Conservation (phyloP, 2,329 filamentous ascomycete genomes). For the Sporothrix pseudoabietina region DNA sequence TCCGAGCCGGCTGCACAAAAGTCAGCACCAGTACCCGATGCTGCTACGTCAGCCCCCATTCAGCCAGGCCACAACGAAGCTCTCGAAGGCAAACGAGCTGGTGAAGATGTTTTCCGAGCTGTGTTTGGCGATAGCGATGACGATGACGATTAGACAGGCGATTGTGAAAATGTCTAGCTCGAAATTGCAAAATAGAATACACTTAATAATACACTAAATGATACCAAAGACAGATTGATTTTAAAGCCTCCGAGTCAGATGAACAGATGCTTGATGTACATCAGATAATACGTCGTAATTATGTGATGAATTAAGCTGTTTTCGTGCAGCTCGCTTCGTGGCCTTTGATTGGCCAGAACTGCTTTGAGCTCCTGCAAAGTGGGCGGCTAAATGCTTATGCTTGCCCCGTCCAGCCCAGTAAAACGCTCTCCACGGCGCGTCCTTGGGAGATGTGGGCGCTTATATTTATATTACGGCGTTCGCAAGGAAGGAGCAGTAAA, state of each 20-base stretch:
- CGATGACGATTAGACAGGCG: slow-evolving; percentile 47
- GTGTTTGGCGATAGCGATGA: slow-evolving; percentile 90
- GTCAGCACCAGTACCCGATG: not conserved
- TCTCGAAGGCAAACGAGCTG: slow-evolving; percentile 71
- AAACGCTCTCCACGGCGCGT: not conserved
- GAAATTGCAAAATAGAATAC: not conserved
- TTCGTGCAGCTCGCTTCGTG: not conserved
- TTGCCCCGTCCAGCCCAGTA: not conserved
- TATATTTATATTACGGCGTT: slow-evolving; percentile 8
- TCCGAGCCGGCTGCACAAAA: not conserved
- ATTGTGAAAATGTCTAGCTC: not conserved
- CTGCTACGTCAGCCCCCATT: slow-evolving; percentile 45
- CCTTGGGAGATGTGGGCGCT: slow-evolving; percentile 9
- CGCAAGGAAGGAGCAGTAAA: not conserved
- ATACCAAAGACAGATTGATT: not conserved
- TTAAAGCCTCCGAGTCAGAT: not conserved
- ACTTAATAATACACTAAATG: not conserved
- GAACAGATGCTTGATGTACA: not conserved
- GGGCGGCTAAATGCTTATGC: slow-evolving; percentile 13
- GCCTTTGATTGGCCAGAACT: not conserved
- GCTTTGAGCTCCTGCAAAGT: not conserved
- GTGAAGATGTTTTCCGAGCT: slow-evolving; percentile 83
- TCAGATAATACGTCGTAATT: not conserved
- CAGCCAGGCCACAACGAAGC: slow-evolving; percentile 78
- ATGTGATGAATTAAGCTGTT: not conserved